These are phyloP conservation scores for Ogataea ramenticola DNA, from an alignment of 805 yeast species.

Conservation along the genomic window DNA sequence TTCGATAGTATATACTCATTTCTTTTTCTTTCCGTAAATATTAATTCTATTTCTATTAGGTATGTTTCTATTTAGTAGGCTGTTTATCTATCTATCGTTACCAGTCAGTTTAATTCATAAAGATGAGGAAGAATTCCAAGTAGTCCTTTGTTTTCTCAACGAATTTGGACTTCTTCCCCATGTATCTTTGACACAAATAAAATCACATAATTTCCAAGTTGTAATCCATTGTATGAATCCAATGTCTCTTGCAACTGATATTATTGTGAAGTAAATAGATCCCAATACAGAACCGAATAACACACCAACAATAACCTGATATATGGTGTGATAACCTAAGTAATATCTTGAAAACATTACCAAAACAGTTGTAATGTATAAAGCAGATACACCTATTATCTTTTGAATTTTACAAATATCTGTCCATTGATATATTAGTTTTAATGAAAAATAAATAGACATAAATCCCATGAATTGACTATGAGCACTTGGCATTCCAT, in stretches of 20 bases:
- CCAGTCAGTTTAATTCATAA: not conserved
- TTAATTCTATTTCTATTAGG: not conserved
- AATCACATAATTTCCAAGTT: conserved; percentile 44
- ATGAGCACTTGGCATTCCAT: conserved; percentile 98
- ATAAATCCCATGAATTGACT: conserved; percentile 92
- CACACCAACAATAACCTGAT: conserved; percentile 72
- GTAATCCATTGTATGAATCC: conserved; percentile 67
- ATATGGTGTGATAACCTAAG: conserved; percentile 64
- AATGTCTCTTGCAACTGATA: conserved; percentile 49
- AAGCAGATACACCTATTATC: conserved; percentile 19
- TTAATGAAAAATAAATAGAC: conserved; percentile 46
- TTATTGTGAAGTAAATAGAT: conserved; percentile 43
- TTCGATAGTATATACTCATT: too few species aligned
- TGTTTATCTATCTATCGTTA: not conserved
- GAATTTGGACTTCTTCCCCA: conserved; percentile 18
- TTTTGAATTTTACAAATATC: conserved; percentile 23
- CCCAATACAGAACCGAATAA: conserved; percentile 58
- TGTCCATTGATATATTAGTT: conserved; percentile 35
- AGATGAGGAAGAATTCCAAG: conserved; percentile 12
- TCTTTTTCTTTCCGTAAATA: too few species aligned
- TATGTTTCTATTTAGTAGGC: not conserved
- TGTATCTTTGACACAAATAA: conserved; percentile 54
- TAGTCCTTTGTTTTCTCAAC: conserved; percentile 15
- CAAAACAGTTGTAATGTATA: conserved; percentile 25
- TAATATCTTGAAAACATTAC: conserved; percentile 71